phyloP scores from a whole-genome alignment of 2,329 filamentous ascomycete species.

The Penicillium sp. region DNA sequence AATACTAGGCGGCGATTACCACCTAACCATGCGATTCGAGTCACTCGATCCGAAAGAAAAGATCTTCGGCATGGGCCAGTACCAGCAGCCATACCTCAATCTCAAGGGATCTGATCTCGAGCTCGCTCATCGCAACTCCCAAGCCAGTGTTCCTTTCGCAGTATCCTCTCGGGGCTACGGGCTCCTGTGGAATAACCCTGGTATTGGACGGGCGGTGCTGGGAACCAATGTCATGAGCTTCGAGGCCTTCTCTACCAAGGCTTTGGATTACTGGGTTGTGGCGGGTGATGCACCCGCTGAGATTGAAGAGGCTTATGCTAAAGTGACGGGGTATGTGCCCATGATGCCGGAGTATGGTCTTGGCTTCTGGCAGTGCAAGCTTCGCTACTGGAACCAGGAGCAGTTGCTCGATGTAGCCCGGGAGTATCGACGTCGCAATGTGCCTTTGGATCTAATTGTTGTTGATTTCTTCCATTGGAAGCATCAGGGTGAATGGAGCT shows the following conservation, averaged over 20 bases:
- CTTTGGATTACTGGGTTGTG: slow-evolving; percentile 67
- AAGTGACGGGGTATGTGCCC: slow-evolving; percentile 60
- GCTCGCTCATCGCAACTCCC: slow-evolving; percentile 67
- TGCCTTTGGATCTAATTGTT: slow-evolving; percentile 68
- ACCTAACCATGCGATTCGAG: slow-evolving; percentile 62
- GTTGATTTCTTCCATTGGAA: slow-evolving; percentile 71
- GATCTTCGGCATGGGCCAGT: slow-evolving; percentile 71
- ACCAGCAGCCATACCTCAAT: slow-evolving; percentile 65
- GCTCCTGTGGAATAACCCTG: slow-evolving; percentile 68
- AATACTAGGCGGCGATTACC: slow-evolving; percentile 56
- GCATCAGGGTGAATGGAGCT: slow-evolving; percentile 67
- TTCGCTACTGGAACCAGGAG: slow-evolving; percentile 67
- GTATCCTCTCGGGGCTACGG: slow-evolving; percentile 64
- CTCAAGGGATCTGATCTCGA: slow-evolving; percentile 65
- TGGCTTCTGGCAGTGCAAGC: slow-evolving; percentile 70
- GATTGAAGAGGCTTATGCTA: slow-evolving; percentile 60
- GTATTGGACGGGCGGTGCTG: slow-evolving; percentile 61
- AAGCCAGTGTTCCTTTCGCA: slow-evolving; percentile 65
- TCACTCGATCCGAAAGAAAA: slow-evolving; percentile 57
- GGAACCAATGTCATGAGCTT: slow-evolving; percentile 64
- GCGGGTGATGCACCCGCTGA: slow-evolving; percentile 58
- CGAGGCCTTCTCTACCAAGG: slow-evolving; percentile 60
- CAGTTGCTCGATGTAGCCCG: slow-evolving; percentile 62
- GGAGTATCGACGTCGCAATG: slow-evolving; percentile 57
- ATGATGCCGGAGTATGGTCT: slow-evolving; percentile 71